Percentiles rank a stretch among this genome's conserved stretches.
Conservation (phyloP, 2,329 filamentous ascomycete genomes). For the Aphanocladium album region DNA sequence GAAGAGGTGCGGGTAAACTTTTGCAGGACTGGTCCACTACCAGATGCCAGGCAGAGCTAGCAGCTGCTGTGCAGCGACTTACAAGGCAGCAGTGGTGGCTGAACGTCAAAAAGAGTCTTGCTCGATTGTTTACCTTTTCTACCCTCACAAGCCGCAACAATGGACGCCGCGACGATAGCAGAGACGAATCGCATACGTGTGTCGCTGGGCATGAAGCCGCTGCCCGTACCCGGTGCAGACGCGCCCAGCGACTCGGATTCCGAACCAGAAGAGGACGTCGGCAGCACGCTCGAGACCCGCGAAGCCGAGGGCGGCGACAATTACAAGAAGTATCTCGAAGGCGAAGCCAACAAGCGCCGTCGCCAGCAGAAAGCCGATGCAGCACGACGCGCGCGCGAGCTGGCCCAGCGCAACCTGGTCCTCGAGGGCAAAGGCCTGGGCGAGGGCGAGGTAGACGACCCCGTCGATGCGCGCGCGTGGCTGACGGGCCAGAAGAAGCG, state of each 20-base stretch:
- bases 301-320: constrained; percentile 70
- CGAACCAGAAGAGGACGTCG: constrained; percentile 59
- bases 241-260: constrained; percentile 43
- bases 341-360: constrained; percentile 69
- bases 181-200: constrained; percentile 90
- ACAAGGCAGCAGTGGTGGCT: constrained; percentile 8
- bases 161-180: constrained; percentile 73
- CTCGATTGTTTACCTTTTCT: background rate
- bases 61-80: background rate
- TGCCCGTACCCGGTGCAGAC: constrained; percentile 71
- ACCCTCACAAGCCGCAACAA: constrained; percentile 25
- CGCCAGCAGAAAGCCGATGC: constrained; percentile 77
- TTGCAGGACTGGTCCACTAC: background rate
- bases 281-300: constrained; percentile 79
- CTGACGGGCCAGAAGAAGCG: constrained; percentile 85
- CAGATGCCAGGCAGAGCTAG: background rate
- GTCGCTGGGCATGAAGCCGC: constrained; percentile 82
- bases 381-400: constrained; percentile 82
- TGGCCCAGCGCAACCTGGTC: constrained; percentile 67
- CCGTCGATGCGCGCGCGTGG: constrained; percentile 80
- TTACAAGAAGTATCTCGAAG: constrained; percentile 59
- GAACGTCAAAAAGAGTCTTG: background rate
- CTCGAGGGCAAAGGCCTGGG: constrained; percentile 81
- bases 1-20: constrained; percentile 15
- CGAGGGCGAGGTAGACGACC: constrained; percentile 61